Base-by-base conservation (phyloP, 805 yeast species). In the Yamadazyma philogaea region DNA sequence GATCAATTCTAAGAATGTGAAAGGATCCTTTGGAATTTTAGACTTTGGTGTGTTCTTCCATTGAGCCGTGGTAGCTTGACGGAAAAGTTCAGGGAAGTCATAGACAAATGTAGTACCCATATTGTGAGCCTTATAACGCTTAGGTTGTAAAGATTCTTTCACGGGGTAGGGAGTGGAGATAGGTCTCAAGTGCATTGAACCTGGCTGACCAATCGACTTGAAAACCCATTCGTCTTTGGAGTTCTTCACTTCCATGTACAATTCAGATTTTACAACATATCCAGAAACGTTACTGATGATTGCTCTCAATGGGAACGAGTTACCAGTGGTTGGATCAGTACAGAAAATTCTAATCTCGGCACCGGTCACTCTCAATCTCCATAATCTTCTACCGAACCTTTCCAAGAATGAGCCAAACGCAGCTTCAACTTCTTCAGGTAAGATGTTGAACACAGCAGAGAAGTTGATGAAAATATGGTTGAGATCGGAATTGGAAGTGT, bases 31-130 rank as follows among this genome's bases (percentile, higher is more conserved):
- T 33, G 90, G 90, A 49, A 81, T 63, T 51, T 80, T 81, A 20
- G 43, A 24, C 44, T 81, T 71, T 33, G 80, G 74, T 52, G 66
- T 64, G 47, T 77, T 78, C 63, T 83, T 82, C 99, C 99, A 93
- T 66, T 82, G 84, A 16, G 90, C 75, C 43, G 79, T 65, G 30
- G 87, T 77, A 30, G 96, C 95, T 72, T 93, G 97, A 58, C 90
- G 87, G 84, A 95, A 93, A 58, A 93, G 72, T 64, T 93, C 99
- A 40, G 99, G 99, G 93, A 93, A 95, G 68, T 93, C 99, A 60
- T 95, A 93, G 39, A 88, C 96, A 61, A 88, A 93, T 8, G 99
- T 90, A 15, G 99, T 93, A 50, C 99, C 99, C 90, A 93, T 85
- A 57, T 87, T 77, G 68, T 93, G 98, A 39, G 99, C 99, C 73